A percentile compares a stretch with the other conserved stretches of the same genome.
Conservation (phyloP, 257 asterid species). For the Hygrophila difformis region DNA sequence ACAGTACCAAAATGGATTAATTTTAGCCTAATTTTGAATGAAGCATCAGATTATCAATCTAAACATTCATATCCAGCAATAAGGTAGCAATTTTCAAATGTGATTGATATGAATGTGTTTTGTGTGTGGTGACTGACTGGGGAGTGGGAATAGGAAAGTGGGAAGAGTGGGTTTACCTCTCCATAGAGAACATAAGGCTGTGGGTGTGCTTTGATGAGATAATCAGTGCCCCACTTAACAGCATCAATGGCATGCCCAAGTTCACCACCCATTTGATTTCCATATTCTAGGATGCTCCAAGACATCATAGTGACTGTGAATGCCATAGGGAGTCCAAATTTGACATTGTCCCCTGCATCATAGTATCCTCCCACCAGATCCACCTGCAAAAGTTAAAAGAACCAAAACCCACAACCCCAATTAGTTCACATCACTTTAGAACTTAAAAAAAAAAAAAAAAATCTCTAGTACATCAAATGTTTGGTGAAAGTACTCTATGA, state of each 20-base stretch:
- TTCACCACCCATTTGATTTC: conserved; percentile 51
- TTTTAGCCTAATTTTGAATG: too few relatives aligned
- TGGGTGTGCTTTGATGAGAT: conserved; percentile 73
- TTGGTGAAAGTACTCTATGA: background rate
- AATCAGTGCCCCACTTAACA: conserved; percentile 84
- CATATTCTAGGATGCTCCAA: conserved; percentile 70
- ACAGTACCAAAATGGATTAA: background rate
- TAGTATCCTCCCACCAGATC: conserved; percentile 87
- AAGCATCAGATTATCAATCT: too few relatives aligned
- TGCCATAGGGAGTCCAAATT: conserved; percentile 82
- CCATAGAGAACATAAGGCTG: conserved; percentile 66
- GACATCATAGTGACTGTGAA: conserved; percentile 67
- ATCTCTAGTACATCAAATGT: background rate
- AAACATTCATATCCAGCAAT: too few relatives aligned
- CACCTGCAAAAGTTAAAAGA: conserved; percentile 39
- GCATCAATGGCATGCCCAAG: conserved; percentile 54
- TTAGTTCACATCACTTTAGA: too few relatives aligned
- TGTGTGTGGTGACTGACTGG: too few relatives aligned
- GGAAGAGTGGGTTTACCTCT: conserved; percentile 29
- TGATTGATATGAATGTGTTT: background rate
- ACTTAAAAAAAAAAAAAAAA: conserved; percentile 12
- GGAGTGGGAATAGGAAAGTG: too few relatives aligned
- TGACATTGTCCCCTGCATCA: conserved; percentile 87
- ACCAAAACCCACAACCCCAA: background rate
- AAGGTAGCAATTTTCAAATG: too few relatives aligned